These are phyloP conservation scores for Mrakia frigida DNA, from an alignment of 768 basidiomycete species.

Conservation along the genomic window DNA sequence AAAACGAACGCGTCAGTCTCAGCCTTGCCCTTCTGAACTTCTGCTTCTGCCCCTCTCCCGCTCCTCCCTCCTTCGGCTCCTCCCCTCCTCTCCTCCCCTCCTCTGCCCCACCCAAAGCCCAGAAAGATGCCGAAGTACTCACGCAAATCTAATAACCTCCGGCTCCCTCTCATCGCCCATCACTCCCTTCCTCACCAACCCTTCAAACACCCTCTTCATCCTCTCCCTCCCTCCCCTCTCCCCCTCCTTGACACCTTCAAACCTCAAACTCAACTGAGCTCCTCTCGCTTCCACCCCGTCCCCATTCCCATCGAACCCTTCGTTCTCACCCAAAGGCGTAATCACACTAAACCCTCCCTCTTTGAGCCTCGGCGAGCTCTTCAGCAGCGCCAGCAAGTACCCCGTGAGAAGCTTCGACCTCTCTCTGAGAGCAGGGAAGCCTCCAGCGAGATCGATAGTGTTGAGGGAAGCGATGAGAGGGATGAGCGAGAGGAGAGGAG, in stretches of 20 bases:
- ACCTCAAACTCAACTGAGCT: slow-evolving; percentile 45
- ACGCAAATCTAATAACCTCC: slow-evolving; percentile 84
- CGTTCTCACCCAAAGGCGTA: slow-evolving; percentile 54
- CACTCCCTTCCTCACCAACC: slow-evolving; percentile 64
- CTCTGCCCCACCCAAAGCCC: neutral
- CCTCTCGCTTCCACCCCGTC: slow-evolving; percentile 5
- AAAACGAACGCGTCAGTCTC: neutral
- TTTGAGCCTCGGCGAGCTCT: slow-evolving; percentile 49
- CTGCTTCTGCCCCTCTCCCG: neutral
- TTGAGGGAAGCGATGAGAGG: slow-evolving; percentile 78
- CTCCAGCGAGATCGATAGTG: slow-evolving; percentile 70
- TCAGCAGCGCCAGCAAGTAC: slow-evolving; percentile 62
- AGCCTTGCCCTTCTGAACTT: too few species aligned
- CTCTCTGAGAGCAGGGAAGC: slow-evolving; percentile 61
- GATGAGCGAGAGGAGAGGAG: slow-evolving; percentile 70
- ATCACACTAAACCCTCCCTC: slow-evolving; percentile 74
- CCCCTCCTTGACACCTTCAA: slow-evolving; percentile 55
- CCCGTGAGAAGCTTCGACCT: slow-evolving; percentile 68
- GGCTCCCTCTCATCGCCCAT: slow-evolving; percentile 88
- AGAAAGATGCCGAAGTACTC: slow-evolving; percentile 45
- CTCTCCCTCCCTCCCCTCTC: slow-evolving; percentile 42
- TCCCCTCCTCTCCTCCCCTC: too few species aligned
- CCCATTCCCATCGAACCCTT: neutral
- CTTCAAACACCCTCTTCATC: slow-evolving; percentile 66
- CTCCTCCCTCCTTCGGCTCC: too few species aligned